Evolutionary conservation across 1,284 basidiomycete genomes (phyloP).

Genomic region (Trametes polyzona): DNA sequence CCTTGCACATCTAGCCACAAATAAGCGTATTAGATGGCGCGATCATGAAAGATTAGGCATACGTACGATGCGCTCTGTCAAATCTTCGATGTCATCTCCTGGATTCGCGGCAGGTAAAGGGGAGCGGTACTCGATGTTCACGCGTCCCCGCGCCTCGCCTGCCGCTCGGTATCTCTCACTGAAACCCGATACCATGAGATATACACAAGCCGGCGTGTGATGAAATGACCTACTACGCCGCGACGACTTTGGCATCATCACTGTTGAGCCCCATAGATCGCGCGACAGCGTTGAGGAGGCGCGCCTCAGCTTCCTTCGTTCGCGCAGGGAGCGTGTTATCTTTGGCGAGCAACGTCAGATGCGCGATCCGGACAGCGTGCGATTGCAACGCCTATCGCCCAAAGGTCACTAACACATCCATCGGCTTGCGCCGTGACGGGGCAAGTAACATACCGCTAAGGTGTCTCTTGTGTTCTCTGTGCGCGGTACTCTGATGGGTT

Average conservation of each 20-base stretch:
- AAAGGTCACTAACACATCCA: constrained; percentile 10
- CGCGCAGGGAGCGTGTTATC: neutral
- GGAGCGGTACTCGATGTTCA: constrained; percentile 13
- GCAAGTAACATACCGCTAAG: constrained; percentile 6
- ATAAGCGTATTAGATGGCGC: too few species aligned
- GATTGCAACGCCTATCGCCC: too few species aligned
- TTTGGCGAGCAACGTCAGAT: neutral
- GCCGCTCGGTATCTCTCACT: constrained; percentile 11
- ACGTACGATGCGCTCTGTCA: constrained; percentile 10
- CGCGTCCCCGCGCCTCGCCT: constrained; percentile 5
- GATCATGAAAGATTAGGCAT: neutral
- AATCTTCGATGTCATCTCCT: neutral
- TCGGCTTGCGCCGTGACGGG: too few species aligned
- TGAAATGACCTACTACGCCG: constrained; percentile 2
- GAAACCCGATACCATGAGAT: neutral
- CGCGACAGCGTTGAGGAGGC: constrained; percentile 16
- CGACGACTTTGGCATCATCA: constrained; percentile 7
- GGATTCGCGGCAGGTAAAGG: constrained; percentile 8
- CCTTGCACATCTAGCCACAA: constrained; percentile 14
- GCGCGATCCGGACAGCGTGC: constrained; percentile 16
- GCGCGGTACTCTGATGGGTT: neutral
- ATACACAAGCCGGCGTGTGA: neutral
- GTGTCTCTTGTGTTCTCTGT: constrained; percentile 22
- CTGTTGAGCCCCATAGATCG: neutral
- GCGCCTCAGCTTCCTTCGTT: constrained; percentile 2